These are phyloP conservation scores for Solanum appendiculatum DNA, from an alignment of 257 asterid species.

Conservation along the genomic window DNA sequence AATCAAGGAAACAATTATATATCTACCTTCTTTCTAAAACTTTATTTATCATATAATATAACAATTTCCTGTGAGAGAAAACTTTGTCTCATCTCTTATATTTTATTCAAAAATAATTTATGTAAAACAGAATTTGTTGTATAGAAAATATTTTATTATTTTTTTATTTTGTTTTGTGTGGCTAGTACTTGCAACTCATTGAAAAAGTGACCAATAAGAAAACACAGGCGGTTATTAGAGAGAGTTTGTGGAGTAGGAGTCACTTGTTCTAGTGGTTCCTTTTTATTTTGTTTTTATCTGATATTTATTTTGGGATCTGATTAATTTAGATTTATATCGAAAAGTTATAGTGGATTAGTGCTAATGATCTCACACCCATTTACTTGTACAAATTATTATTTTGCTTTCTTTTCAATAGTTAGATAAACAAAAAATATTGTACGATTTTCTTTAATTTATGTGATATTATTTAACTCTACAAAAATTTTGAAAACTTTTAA, in stretches of 20 bases:
- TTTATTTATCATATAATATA: neutral
- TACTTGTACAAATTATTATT: constrained; percentile 4
- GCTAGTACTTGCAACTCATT: constrained; percentile 7
- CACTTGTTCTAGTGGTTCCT: constrained; percentile 10
- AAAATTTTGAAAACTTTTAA: no score
- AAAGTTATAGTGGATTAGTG: constrained; percentile 6
- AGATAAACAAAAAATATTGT: constrained; percentile 1
- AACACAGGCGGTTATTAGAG: constrained; percentile 38
- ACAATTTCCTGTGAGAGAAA: neutral
- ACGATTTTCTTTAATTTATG: neutral
- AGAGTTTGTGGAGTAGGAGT: constrained; percentile 41
- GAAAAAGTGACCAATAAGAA: constrained; percentile 31
- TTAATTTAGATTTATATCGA: neutral
- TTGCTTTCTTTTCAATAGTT: neutral
- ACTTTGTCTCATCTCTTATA: neutral
- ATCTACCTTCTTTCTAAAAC: neutral
- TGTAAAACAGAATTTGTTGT: neutral
- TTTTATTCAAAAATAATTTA: neutral
- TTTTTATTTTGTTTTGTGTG: neutral
- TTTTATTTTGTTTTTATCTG: neutral
- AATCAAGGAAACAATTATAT: neutral
- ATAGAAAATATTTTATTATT: neutral
- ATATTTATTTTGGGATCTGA: rapidly evolving
- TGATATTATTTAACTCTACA: neutral
- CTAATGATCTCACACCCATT: constrained; percentile 21